Evolutionary conservation across 345 rosid species (phyloP).

Genomic region (Linum lewisii): DNA sequence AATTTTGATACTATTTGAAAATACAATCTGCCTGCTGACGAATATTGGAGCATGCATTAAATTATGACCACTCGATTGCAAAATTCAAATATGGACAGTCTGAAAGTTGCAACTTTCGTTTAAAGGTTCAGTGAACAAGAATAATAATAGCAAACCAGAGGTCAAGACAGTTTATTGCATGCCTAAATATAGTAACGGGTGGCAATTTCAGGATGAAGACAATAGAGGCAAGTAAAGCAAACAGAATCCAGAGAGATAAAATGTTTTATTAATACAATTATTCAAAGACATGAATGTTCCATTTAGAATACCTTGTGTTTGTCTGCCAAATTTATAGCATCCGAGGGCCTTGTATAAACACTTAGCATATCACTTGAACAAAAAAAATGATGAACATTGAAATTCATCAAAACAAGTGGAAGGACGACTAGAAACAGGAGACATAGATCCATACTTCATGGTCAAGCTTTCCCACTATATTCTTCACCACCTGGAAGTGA

Average conservation of each 20-base stretch:
- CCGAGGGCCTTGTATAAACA: conserved; percentile 80
- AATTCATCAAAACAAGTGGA: too few relatives aligned
- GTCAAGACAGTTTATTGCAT: not conserved
- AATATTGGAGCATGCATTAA: conserved; percentile 71
- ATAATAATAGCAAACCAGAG: not conserved
- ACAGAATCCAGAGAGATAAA: not conserved
- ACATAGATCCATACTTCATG: conserved; percentile 43
- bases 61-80: conserved; percentile 3
- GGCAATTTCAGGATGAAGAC: too few relatives aligned
- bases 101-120: not conserved
- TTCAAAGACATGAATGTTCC: not conserved
- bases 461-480: conserved; percentile 54
- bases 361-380: conserved; percentile 28
- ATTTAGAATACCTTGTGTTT: conserved; percentile 43
- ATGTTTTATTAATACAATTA: not conserved
- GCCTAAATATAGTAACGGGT: too few relatives aligned
- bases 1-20: conserved; percentile 66
- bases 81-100: conserved; percentile 5
- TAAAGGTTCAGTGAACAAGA: not conserved
- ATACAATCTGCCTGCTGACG: conserved; percentile 66
- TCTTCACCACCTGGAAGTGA: conserved; percentile 55
- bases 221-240: too few relatives aligned
- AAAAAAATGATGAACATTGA: not conserved
- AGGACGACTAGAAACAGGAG: not conserved
- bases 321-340: conserved; percentile 76